Evolutionary conservation across 768 basidiomycete species (phyloP), one percentile per base, ranked within the genome.

Genomic region (Boletus edulis): DNA sequence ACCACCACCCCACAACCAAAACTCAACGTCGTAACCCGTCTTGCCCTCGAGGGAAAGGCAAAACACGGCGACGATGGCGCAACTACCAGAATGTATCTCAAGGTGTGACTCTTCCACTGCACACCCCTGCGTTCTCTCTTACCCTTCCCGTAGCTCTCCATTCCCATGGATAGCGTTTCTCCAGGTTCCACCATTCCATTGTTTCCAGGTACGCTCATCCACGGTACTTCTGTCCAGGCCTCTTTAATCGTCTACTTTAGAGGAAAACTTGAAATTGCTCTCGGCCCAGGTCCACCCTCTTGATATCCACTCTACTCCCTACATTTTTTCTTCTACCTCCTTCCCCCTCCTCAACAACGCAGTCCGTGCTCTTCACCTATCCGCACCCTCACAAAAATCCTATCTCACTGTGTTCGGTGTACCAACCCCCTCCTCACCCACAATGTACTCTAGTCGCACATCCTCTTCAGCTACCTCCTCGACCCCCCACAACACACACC

Each of bases 211-310:
- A 54, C 54, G 77, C 27, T 17, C 41, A 8, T 32, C 43, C 47
- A 43, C 34, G 12, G 5, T 37, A 37, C 35, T 29, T 9, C 9
- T 29, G 29, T 29, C 29, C 29, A 41, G 1, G 7, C 10, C 31
- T 47, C 11, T 24, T 52, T 64, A 20, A 56, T 43, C 44, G 37
- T 48, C 8, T 43, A 9, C 47, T 0, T 7, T 62, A 90, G 90
- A 92, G 84, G 89, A 88, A 58, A 90, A 87, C 64, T 73, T 91
- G 56, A 90, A 88, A 68, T 79, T 92, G 45, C 66, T 89, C 41
- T 78, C 81, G 9, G 86, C 86, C 10, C 81, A 88, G 66, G 81
- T 90, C 4, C 90, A 92, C 61, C 90, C 91, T 9, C 73, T 91
- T 34, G 87, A 91, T 70, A 74, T 69, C 52, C 81, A 81, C 56